phyloP scores from a whole-genome alignment of 148 eudicot genomes.

The Fagopyrum homotropicum region DNA sequence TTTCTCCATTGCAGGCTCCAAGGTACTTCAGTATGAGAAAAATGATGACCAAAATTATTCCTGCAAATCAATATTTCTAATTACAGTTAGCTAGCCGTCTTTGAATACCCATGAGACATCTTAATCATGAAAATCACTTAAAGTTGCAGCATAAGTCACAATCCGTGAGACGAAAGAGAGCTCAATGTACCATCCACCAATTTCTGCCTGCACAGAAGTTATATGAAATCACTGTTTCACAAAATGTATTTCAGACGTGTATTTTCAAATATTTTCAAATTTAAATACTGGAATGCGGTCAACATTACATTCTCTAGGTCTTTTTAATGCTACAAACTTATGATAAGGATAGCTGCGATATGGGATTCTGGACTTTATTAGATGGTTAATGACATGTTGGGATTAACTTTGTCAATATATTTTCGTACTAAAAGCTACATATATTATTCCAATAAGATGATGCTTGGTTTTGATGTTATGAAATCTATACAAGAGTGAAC shows the following conservation, averaged over 20 bases:
- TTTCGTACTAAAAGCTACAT: too few species aligned
- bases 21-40: constrained; percentile 20
- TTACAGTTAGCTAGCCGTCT: not conserved
- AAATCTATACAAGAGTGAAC: too few species aligned
- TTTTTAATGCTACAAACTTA: too few species aligned
- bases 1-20: constrained; percentile 14
- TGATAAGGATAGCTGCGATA: too few species aligned
- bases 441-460: too few species aligned
- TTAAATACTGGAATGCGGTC: too few species aligned
- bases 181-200: constrained; percentile 21
- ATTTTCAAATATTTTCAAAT: too few species aligned
- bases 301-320: too few species aligned
- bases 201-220: constrained; percentile 27
- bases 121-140: constrained; percentile 5
- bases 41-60: constrained; percentile 10
- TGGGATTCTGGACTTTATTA: too few species aligned
- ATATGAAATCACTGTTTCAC: not conserved
- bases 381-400: too few species aligned
- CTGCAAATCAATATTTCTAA: constrained; percentile 11
- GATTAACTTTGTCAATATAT: too few species aligned
- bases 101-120: not conserved
- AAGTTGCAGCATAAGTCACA: constrained; percentile 16
- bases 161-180: constrained; percentile 18
- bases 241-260: not conserved
- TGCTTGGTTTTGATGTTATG: too few species aligned